Base-by-base conservation (phyloP, 2,329 filamentous ascomycete genomes). In the Ceratocystis cubensis region DNA sequence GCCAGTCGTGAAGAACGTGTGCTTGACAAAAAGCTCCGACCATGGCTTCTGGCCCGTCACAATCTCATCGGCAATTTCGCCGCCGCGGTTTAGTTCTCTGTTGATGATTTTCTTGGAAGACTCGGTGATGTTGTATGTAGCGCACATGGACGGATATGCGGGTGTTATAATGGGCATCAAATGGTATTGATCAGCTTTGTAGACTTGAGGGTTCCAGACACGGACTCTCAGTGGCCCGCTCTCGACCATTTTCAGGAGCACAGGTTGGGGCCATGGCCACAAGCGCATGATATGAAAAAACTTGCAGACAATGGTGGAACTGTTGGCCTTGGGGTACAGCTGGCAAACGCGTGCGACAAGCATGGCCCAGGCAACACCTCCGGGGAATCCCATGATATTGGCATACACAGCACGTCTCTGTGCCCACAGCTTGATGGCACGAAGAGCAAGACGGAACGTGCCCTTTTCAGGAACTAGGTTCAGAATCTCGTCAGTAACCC, bases 111-210 rank as follows among this genome's bases (percentile, higher is more conserved):
- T 79, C 78, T 91, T 90, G 1, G 91, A 95, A 0, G 93, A 97
- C 70, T 84, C 80, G 2, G 89, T 92, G 69, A 99, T 87, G 72
- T 96, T 97, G 78, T 96, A 94, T 0, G 94, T 97, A 1, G 94
- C 88, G 75, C 94, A 97, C 92, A 96, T 97, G 63, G 91, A 95
- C 2, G 94, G 94, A 74, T 96, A 97, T 0, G 94, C 92, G 1
- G 94, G 94, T 1, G 94, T 99, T 73, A 99, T 97, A 75, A 99
- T 90, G 33, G 94, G 94, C 94, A 99, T 99, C 64, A 96, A 79
- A 75, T 97, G 93, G 70, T 85, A 89, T 56, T 84, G 84, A 75
- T 97, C 94, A 65, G 84, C 83, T 69, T 85, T 85, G 75, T 96
- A 95, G 37, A 91, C 88, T 80, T 87, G 88, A 44, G 94, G 94